Base-by-base conservation (phyloP, 2,329 filamentous ascomycete species). In the Botryotinia convoluta region DNA sequence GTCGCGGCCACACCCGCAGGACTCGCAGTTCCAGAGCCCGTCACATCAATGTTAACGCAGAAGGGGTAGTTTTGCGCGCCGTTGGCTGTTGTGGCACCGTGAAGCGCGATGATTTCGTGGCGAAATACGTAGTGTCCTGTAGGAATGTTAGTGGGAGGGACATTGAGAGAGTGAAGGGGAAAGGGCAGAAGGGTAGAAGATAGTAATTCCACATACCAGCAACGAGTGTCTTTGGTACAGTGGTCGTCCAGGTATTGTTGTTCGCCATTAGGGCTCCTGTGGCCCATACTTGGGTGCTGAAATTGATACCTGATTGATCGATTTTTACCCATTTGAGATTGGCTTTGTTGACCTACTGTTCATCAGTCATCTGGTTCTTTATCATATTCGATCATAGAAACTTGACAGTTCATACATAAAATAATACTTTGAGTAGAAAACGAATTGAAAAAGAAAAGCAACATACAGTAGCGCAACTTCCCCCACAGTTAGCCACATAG, bases 41-140 rank as follows among this genome's bases (percentile, higher is more conserved):
- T 82, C 54, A 87, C 82, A 73, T 84, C 80, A 48, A 87, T 79
- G 77, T 86, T 86, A 70, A 86, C 77, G 77, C 86, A 88, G 79
- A 85, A 35, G 82, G 85, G 78, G 85, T 87, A 77, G 82, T 82
- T 81, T 86, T 86, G 74, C 82, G 81, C n/a, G 83, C 87, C 72
- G 85, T 84, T 60, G 84, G 83, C 22, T 1, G 72, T 69, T 20
- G 42, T 61, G 10, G 75, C 76, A 10, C 72, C 72, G 51, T 79
- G 78, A 0, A 75, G 63, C 1, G 78, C 78, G 16, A 79, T 78
- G 29, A 82, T 88, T 61, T 89, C 87, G 76, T 88, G 86, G 3
- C 87, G 82, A 45, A 89, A 78, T 45, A 89, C 85, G 75, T 88
- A 89, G 75, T 85, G 83, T 2, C 86, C 87, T 84, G 76, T 4